phyloP scores from a whole-genome alignment of 306 rosid genomes.

The Quercus bicolor region DNA sequence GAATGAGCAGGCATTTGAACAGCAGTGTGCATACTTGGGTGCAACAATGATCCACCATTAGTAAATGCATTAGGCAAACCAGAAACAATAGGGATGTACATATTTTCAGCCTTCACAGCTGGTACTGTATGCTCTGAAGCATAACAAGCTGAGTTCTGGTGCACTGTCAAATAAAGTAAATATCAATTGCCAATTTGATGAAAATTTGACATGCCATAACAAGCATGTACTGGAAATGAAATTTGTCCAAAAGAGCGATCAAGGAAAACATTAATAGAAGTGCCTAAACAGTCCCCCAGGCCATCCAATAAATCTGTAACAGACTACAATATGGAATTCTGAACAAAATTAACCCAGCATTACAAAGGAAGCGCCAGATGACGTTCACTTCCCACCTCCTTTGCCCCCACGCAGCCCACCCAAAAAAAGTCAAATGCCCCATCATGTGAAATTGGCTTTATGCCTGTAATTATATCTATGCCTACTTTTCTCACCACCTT shows the following conservation, averaged over 20 bases:
- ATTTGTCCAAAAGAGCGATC: no score
- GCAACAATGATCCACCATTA: slow-evolving; percentile 64
- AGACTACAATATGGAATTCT: neutral
- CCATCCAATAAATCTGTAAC: neutral
- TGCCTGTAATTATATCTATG: neutral
- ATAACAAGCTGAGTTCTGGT: slow-evolving; percentile 62
- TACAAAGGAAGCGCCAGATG: neutral
- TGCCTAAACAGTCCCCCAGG: neutral
- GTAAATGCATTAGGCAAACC: slow-evolving; percentile 46
- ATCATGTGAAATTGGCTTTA: neutral
- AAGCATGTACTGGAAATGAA: neutral
- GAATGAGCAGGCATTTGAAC: slow-evolving; percentile 57
- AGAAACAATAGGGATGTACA: slow-evolving; percentile 58
- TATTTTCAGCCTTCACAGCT: slow-evolving; percentile 57
- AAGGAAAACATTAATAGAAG: neutral
- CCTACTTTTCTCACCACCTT: neutral
- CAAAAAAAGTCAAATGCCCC: neutral
- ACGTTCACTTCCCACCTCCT: neutral
- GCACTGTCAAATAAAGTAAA: slow-evolving; percentile 43
- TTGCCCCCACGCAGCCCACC: neutral
- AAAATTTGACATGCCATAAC: slow-evolving; percentile 6
- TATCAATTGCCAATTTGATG: neutral
- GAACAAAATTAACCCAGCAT: no score
- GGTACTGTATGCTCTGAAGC: slow-evolving; percentile 46
- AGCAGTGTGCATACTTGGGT: slow-evolving; percentile 54